These are phyloP conservation scores for Scleromitrula shiraiana DNA, from an alignment of 2,329 filamentous ascomycete species.

Conservation along the genomic window DNA sequence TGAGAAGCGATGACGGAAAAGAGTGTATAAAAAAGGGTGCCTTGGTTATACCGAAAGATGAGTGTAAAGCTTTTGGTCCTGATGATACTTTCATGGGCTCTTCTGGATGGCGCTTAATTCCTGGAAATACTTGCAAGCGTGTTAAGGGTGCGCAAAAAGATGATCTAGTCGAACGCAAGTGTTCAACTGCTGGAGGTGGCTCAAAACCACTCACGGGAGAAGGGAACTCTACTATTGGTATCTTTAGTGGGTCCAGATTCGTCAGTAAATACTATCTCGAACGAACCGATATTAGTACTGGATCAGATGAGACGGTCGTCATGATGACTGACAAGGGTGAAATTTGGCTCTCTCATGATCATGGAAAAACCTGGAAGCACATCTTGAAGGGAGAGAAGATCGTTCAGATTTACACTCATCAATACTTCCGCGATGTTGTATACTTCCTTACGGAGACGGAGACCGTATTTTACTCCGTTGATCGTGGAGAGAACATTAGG, in stretches of 20 bases:
- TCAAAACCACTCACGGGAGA: constrained; percentile 58
- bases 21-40: constrained; percentile 57
- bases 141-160: constrained; percentile 57
- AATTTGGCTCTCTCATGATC: constrained; percentile 71
- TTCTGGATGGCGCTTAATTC: constrained; percentile 88
- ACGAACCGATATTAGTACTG: constrained; percentile 54
- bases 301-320: constrained; percentile 65
- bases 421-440: constrained; percentile 73
- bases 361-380: constrained; percentile 78
- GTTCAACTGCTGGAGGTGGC: constrained; percentile 51
- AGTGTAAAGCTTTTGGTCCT: constrained; percentile 49
- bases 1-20: constrained; percentile 54
- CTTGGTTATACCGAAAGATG: constrained; percentile 59
- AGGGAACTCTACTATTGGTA: constrained; percentile 50
- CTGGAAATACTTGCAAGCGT: constrained; percentile 66
- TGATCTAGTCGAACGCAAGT: constrained; percentile 65
- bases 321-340: constrained; percentile 35
- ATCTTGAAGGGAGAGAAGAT: constrained; percentile 65
- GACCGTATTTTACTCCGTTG: constrained; percentile 71
- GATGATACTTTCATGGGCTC: constrained; percentile 69
- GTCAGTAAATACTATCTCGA: constrained; percentile 69
- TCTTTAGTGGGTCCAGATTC: constrained; percentile 51
- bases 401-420: constrained; percentile 64
- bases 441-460: constrained; percentile 68
- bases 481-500: constrained; percentile 68